Conservation (phyloP, 352 stramenopile species). For the Pseudoperonospora humuli region DNA sequence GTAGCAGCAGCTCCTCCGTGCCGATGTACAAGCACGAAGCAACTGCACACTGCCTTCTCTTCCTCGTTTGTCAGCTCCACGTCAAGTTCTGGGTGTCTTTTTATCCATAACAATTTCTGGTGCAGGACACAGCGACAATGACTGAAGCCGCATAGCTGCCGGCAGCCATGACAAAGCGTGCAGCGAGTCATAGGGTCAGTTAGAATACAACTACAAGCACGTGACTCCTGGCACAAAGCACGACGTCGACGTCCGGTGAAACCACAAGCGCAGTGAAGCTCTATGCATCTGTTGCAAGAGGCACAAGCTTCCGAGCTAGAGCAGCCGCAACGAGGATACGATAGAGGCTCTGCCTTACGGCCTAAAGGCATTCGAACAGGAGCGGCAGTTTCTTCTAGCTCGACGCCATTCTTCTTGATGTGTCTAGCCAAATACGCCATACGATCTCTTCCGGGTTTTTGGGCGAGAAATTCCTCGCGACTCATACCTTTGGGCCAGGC, state of each 20-base stretch:
- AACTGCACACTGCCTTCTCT: conserved; percentile 24
- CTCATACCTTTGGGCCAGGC: conserved; percentile 16
- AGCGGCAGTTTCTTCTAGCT: conserved; percentile 11
- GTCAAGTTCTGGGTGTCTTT: conserved; percentile 15
- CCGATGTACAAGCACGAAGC: conserved; percentile 25
- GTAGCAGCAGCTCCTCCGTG: conserved; percentile 17
- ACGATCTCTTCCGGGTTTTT: conserved; percentile 18
- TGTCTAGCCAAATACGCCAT: conserved; percentile 22
- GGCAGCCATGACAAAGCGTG: conserved; percentile 49
- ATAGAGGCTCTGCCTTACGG: conserved; percentile 12
- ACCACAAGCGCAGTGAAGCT: conserved; percentile 53
- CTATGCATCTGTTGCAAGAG: conserved; percentile 45
- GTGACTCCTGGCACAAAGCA: conserved; percentile 48
- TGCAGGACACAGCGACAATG: conserved; percentile 66
- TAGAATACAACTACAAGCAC: conserved; percentile 48
- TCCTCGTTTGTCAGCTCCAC: conserved; percentile 11
- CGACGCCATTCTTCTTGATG: conserved; percentile 18
- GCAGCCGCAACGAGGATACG: conserved; percentile 38
- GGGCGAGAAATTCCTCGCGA: conserved; percentile 14
- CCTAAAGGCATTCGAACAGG: conserved; percentile 9
- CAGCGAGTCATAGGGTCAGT: conserved; percentile 28
- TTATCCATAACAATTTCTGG: conserved; percentile 21
- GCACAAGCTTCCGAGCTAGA: conserved; percentile 37
- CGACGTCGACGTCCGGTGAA: conserved; percentile 12
- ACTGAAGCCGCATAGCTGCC: conserved; percentile 20